These are phyloP conservation scores for Boletus sp. DNA, from an alignment of 768 basidiomycete species.

Conservation along the genomic window DNA sequence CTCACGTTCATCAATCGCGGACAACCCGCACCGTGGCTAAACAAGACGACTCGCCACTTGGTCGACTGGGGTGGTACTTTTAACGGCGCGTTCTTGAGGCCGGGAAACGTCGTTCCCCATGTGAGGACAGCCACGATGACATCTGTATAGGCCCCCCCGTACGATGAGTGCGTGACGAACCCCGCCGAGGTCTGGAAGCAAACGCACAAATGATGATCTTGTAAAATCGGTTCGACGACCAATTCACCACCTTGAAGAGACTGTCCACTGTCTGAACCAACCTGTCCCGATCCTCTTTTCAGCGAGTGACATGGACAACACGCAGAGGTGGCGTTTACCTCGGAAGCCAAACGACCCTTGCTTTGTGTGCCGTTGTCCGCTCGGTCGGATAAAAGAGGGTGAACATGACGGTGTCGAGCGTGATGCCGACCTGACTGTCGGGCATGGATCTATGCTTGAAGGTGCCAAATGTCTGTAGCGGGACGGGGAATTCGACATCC, in stretches of 20 bases:
- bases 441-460: conserved; percentile 26
- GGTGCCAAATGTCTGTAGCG: conserved; percentile 22
- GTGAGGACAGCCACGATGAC: conserved; percentile 24
- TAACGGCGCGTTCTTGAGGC: conserved; percentile 25
- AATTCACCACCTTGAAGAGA: conserved; percentile 31
- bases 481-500: conserved; percentile 32
- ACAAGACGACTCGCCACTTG: conserved; percentile 41
- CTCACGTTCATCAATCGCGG: conserved; percentile 38
- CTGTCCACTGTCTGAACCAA: conserved; percentile 31
- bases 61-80: conserved; percentile 8
- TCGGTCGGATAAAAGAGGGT: conserved; percentile 33
- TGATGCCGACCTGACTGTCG: conserved; percentile 23
- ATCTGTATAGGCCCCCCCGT: conserved; percentile 6
- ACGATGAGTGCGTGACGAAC: not conserved
- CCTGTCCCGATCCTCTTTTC: conserved; percentile 4
- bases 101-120: conserved; percentile 33
- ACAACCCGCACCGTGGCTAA: conserved; percentile 45
- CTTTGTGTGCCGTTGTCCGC: not conserved
- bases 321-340: conserved; percentile 13
- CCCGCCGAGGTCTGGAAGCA: not conserved
- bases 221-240: conserved; percentile 28
- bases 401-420: conserved; percentile 30
- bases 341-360: conserved; percentile 26
- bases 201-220: conserved; percentile 23
- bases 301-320: not conserved